A percentile compares a stretch with the other conserved stretches of the same genome.
phyloP scores from a whole-genome alignment of 257 asterid species.

The Mentha longifolia region DNA sequence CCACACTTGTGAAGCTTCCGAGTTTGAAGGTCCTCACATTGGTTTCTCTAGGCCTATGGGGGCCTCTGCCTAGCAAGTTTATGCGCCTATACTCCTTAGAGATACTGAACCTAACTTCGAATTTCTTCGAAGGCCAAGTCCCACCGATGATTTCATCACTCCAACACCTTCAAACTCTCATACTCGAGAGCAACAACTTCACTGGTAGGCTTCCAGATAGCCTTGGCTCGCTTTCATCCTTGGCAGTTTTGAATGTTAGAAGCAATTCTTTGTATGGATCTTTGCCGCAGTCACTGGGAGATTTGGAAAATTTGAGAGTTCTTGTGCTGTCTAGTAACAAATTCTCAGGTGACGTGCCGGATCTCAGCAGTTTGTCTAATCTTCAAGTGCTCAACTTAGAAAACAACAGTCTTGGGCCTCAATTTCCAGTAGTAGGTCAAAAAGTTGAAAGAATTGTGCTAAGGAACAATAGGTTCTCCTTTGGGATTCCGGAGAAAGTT shows the following conservation, averaged over 20 bases:
- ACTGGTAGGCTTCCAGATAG: slow-evolving; percentile 59
- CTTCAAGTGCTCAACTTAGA: slow-evolving; percentile 78
- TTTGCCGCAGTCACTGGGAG: slow-evolving; percentile 59
- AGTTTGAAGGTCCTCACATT: slow-evolving; percentile 75
- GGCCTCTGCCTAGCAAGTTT: slow-evolving; percentile 57
- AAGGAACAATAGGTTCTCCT: slow-evolving; percentile 62
- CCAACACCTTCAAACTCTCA: slow-evolving; percentile 61
- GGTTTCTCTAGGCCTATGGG: slow-evolving; percentile 89
- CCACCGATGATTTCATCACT: slow-evolving; percentile 55
- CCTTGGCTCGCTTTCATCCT: slow-evolving; percentile 54
- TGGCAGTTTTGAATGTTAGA: slow-evolving; percentile 70
- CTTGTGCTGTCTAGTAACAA: slow-evolving; percentile 69
- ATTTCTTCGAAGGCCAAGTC: slow-evolving; percentile 63
- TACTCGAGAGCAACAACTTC: slow-evolving; percentile 70
- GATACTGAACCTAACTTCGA: slow-evolving; percentile 79
- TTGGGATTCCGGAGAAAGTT: slow-evolving; percentile 64
- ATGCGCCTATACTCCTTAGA: slow-evolving; percentile 65
- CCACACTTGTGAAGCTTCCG: slow-evolving; percentile 57
- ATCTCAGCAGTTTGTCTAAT: slow-evolving; percentile 60
- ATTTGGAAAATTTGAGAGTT: slow-evolving; percentile 61
- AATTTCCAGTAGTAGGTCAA: slow-evolving; percentile 57
- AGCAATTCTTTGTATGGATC: slow-evolving; percentile 63
- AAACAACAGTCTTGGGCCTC: slow-evolving; percentile 68
- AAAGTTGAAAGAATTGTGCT: slow-evolving; percentile 60
- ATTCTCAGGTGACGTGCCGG: slow-evolving; percentile 79